These are phyloP conservation scores for Crithidia acanthocephali DNA, from an alignment of 208 protist genomes.

Conservation along the genomic window DNA sequence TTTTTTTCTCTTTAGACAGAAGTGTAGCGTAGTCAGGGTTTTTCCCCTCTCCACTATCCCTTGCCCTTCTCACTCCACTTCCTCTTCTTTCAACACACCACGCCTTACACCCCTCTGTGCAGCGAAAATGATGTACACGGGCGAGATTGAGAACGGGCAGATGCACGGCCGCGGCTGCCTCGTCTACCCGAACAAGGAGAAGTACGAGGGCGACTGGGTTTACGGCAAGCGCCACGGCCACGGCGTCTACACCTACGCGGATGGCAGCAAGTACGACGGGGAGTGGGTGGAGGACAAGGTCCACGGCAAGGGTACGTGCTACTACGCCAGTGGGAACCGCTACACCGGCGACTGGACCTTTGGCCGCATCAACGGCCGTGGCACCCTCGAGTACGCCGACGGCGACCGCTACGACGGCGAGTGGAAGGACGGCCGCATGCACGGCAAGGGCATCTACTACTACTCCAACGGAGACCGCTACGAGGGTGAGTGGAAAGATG, in stretches of 20 bases:
- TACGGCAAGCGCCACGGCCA: constrained; percentile 94
- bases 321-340: constrained; percentile 90
- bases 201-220: constrained; percentile 95
- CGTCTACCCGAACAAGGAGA: constrained; percentile 95
- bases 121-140: constrained; percentile 94
- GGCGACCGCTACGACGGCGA: constrained; percentile 94
- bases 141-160: constrained; percentile 96
- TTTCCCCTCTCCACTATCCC: no score
- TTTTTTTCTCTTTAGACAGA: background rate
- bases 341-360: constrained; percentile 93
- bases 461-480: constrained; percentile 92
- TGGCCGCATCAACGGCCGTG: constrained; percentile 92
- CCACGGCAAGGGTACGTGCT: constrained; percentile 92
- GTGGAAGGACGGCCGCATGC: constrained; percentile 95
- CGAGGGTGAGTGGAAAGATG: constrained; percentile 94
- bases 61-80: background rate
- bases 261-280: constrained; percentile 92
- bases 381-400: constrained; percentile 89
- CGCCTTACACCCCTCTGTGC: background rate
- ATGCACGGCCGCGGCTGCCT: constrained; percentile 96
- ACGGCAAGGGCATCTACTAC: constrained; percentile 91
- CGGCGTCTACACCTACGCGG: constrained; percentile 93
- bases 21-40: background rate
- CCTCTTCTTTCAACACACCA: background rate
- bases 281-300: constrained; percentile 96